Percentiles rank a stretch among this genome's conserved stretches.
phyloP scores from a whole-genome alignment of 2,329 filamentous ascomycete species.

The Anthostomella pinea region DNA sequence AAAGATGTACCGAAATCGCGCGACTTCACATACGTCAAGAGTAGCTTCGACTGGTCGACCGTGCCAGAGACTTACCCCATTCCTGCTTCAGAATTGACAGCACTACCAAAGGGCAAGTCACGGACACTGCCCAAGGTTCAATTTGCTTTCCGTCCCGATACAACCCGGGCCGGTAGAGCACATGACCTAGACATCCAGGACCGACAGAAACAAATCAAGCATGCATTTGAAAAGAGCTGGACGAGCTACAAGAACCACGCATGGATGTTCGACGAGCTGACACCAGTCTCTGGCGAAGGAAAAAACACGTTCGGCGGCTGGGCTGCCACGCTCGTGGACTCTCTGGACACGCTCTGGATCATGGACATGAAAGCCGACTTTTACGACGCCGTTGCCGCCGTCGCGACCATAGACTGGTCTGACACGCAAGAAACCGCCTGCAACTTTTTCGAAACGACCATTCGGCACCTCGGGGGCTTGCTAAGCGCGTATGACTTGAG shows the following conservation, averaged over 20 bases:
- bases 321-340: conserved; percentile 51
- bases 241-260: conserved; percentile 44
- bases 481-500: conserved; percentile 40
- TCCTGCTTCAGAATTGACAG: conserved; percentile 4
- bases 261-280: conserved; percentile 47
- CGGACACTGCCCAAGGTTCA: conserved; percentile 10
- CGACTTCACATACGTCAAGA: conserved; percentile 1
- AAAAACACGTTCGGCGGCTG: conserved; percentile 45
- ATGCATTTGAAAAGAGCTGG: conserved; percentile 39
- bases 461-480: conserved; percentile 42
- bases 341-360: conserved; percentile 49
- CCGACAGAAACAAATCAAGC: conserved; percentile 32
- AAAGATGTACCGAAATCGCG: no score
- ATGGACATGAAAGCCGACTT: conserved; percentile 50
- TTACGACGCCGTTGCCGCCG: conserved; percentile 42
- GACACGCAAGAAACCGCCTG: conserved; percentile 32
- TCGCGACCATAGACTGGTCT: conserved; percentile 45
- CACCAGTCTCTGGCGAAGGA: conserved; percentile 41
- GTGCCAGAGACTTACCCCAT: conserved; percentile 8
- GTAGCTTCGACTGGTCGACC: conserved; percentile 15
- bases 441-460: conserved; percentile 44
- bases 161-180: conserved; percentile 4
- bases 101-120: conserved; percentile 10
- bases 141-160: conserved; percentile 5
- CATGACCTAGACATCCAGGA: conserved; percentile 14